Evolutionary conservation across 2,329 filamentous ascomycete genomes (phyloP), one percentile per base, ranked within the genome.

Genomic region (Xylaria multiplex): DNA sequence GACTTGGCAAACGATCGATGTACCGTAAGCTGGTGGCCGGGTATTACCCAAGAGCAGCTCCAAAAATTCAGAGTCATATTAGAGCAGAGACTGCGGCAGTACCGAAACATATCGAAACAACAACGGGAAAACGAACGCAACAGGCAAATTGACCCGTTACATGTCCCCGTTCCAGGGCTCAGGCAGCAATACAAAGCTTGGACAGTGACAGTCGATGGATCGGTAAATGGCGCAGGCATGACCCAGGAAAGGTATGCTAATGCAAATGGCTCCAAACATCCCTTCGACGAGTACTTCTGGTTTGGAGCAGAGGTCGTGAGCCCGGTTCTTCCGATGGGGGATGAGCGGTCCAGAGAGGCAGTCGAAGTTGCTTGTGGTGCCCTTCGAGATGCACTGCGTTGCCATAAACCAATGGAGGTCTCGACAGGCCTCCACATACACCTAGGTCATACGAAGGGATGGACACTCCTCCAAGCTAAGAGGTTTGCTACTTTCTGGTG

Each of bases 231-330:
- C 8, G 32, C 50, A 5, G 70, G 69, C 3, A 69, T 73, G 71
- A 43, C 2, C 1, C 40, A 52, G 7, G 1, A 13, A 2, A 69
- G 70, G 22, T 71, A 73, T 40, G 5, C 14, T 2, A 9, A 58
- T 9, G 11, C 30, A 5, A 0, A 6, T 8, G 53, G 6, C 35
- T 9, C 35, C 1, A 2, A 42, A 11, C 9, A 16, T 1, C 70
- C 69, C 2, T 64, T 64, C 30, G 1, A 32, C 0, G 52, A 62
- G 14, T 73, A 72, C 56, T 9, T 43, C 24, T 73, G 64, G 64
- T 71, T 67, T 48, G 70, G 69, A 6, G 70, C 70, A 19, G 70
- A 72, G 56, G 67, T 72, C 13, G 59, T 70, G 1, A 72, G 69
- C 37, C 71, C 71, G 5, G 67, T 69, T 6, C 42, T 69, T n/a